These are phyloP conservation scores for Draba incana DNA, from an alignment of 345 rosid genomes.

Conservation along the genomic window DNA sequence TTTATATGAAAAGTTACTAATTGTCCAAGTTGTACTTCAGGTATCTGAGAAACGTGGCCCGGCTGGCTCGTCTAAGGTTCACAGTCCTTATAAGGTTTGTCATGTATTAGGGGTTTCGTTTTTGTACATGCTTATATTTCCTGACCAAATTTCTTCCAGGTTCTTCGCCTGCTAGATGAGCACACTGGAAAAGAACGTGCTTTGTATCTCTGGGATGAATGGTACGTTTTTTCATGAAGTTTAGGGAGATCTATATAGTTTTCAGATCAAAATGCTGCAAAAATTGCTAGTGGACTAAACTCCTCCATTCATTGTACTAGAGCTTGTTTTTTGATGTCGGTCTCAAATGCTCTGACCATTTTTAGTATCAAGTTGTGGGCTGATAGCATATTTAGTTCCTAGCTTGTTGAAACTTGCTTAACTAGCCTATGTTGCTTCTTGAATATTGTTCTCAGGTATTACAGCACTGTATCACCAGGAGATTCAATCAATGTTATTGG, in stretches of 20 bases:
- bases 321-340: slow-evolving; percentile 23
- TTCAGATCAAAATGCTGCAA: slow-evolving; percentile 23
- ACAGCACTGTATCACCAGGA: slow-evolving; percentile 86
- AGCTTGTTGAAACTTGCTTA: slow-evolving; percentile 27
- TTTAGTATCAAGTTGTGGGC: slow-evolving; percentile 13
- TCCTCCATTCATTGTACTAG: slow-evolving; percentile 7
- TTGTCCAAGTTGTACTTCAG: slow-evolving; percentile 46
- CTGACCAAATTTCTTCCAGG: slow-evolving; percentile 58
- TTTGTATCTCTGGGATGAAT: slow-evolving; percentile 80
- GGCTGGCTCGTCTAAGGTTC: slow-evolving; percentile 46
- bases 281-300: slow-evolving; percentile 3
- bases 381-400: neutral
- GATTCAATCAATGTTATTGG: slow-evolving; percentile 91
- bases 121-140: slow-evolving; percentile 22
- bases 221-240: slow-evolving; percentile 49
- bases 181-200: slow-evolving; percentile 79
- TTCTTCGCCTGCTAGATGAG: slow-evolving; percentile 88
- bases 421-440: slow-evolving; percentile 17
- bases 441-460: slow-evolving; percentile 58
- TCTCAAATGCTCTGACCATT: slow-evolving; percentile 19
- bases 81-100: slow-evolving; percentile 69
- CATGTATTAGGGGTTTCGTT: slow-evolving; percentile 7
- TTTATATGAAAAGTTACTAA: slow-evolving; percentile 21
- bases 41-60: slow-evolving; percentile 68
- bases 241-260: slow-evolving; percentile 19